These are phyloP conservation scores for Erysimum pusillum DNA, from an alignment of 441 rosid species.

Conservation along the genomic window DNA sequence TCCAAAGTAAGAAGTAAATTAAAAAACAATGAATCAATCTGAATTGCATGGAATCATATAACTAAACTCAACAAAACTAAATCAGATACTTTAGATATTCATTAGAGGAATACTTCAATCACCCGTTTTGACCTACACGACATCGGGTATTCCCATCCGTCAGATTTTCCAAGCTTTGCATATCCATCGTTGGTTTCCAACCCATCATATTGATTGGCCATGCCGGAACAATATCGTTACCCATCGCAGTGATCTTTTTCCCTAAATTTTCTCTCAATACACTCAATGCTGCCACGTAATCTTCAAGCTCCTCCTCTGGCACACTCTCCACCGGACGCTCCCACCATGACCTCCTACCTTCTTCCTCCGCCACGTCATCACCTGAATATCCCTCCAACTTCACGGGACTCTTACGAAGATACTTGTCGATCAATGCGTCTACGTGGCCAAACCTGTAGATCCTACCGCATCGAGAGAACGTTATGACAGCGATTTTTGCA, in stretches of 20 bases:
- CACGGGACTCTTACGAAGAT: constrained; percentile 40
- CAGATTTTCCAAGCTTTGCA: constrained; percentile 23
- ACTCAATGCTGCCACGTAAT: constrained; percentile 34
- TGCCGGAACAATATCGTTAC: constrained; percentile 30
- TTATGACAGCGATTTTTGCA: constrained; percentile 73
- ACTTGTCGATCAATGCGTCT: constrained; percentile 39
- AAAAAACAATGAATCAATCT: background rate
- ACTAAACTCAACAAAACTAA: background rate
- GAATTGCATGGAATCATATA: constrained; percentile 6
- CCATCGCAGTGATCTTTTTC: constrained; percentile 33
- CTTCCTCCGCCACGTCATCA: constrained; percentile 24
- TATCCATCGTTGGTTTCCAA: constrained; percentile 38
- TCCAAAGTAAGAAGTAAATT: background rate
- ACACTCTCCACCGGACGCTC: constrained; percentile 47
- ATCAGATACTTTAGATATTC: background rate
- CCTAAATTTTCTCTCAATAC: constrained; percentile 34
- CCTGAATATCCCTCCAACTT: constrained; percentile 30
- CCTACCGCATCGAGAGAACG: constrained; percentile 59
- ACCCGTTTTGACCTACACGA: constrained; percentile 28
- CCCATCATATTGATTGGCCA: constrained; percentile 38
- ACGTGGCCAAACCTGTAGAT: constrained; percentile 41
- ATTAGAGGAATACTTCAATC: background rate
- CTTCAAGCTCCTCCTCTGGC: constrained; percentile 42
- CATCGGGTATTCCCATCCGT: constrained; percentile 17
- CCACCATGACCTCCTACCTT: constrained; percentile 40